Evolutionary conservation across 495 filamentous ascomycete genomes (phyloP), one percentile per base, ranked within the genome.

Genomic region (Aspergillus diversus): DNA sequence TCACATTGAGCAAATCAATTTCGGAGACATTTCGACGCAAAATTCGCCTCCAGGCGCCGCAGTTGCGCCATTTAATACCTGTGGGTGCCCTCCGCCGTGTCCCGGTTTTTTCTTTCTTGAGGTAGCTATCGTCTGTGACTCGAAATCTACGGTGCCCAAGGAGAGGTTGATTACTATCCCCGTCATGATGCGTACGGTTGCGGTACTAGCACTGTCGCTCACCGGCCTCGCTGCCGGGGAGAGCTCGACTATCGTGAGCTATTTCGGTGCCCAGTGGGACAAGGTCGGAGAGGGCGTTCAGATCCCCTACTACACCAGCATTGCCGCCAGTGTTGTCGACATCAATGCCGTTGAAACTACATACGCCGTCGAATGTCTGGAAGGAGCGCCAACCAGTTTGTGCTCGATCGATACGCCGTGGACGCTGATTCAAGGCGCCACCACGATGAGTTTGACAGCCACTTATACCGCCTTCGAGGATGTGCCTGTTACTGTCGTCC

Each of bases 351-450:
- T 53, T 3, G 50, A 53, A 53, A 53, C 50, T 7, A 53, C 50
- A n/a, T 53, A 53, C 17, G 11, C 12, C 9, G 16, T 53, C 7
- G 33, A 33, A 27, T 53, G 50, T 33, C 50, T 53, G 16, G 7
- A 5, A 13, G 15, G n/a, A 5, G 50, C 50, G 1, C 16, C 50
- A 13, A 53, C 50, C 50, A 32, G 16, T 7, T 13, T 53, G 16
- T 53, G 50, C 50, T 33, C 21, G 16, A 53, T 53, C 31, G 16
- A 53, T 5, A 13, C 21, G 17, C 16, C 50, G 1, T 53, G 50
- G 50, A 53, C 50, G 16, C 9, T 53, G n/a, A 53, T 53, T 3
- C 50, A 53, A 27, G 50, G 50, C 50, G 50, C 33, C 7, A 53
- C 50, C 8, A 53, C 50, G 6, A 33, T 33, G 21, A 53, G 17